Evolutionary conservation across 73 alveolate species (phyloP).

Genomic region (Paramecium sexaurelia): DNA sequence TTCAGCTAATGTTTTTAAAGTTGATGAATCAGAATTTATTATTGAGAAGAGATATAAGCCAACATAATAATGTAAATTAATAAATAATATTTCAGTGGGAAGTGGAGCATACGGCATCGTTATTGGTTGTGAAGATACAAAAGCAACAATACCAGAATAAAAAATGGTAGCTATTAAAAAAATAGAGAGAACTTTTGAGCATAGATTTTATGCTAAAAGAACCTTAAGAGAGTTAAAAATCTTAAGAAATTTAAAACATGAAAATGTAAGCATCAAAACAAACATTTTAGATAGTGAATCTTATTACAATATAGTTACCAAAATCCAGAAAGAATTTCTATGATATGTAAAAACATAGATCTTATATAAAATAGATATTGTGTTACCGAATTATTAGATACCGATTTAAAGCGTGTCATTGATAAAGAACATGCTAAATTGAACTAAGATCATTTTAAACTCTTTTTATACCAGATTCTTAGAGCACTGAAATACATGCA

Average conservation of each 20-base stretch:
- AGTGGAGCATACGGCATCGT: constrained; percentile 76
- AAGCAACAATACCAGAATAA: constrained; percentile 48
- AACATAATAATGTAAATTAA: constrained; percentile 59
- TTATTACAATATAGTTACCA: constrained; percentile 45
- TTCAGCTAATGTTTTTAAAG: constrained; percentile 52
- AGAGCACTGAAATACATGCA: constrained; percentile 71
- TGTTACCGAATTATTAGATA: constrained; percentile 48
- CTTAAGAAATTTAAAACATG: constrained; percentile 73
- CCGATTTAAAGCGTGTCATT: constrained; percentile 49
- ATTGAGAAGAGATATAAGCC: constrained; percentile 59
- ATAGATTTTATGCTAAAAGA: constrained; percentile 75
- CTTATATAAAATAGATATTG: background rate
- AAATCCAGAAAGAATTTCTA: constrained; percentile 23
- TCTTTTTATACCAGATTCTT: constrained; percentile 55
- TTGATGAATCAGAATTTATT: constrained; percentile 57
- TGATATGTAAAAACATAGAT: constrained; percentile 4
- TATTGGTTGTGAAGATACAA: constrained; percentile 62
- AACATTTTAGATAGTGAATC: constrained; percentile 61
- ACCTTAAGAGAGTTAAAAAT: constrained; percentile 83
- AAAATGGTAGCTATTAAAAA: constrained; percentile 81
- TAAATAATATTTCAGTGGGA: constrained; percentile 51
- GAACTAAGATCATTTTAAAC: constrained; percentile 62
- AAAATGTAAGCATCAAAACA: constrained; percentile 69
- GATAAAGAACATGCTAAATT: constrained; percentile 60
- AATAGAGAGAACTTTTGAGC: constrained; percentile 85